Conservation (phyloP, 2,329 filamentous ascomycete species). For the Alternaria panax region DNA sequence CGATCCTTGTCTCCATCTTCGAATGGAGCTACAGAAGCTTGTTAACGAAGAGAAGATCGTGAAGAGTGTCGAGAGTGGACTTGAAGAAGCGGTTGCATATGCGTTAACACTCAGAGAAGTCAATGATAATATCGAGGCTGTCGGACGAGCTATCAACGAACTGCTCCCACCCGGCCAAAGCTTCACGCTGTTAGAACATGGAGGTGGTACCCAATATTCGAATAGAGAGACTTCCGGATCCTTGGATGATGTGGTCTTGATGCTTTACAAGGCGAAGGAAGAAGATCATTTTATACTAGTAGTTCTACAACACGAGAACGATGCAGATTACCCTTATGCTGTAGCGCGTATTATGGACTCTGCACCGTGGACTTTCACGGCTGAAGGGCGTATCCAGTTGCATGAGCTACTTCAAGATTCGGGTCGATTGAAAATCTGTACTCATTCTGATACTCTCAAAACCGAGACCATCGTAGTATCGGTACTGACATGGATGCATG, state of each 20-base stretch:
- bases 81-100: neutral
- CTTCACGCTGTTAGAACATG: neutral
- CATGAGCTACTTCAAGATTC: neutral
- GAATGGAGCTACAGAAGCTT: neutral
- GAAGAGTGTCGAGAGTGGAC: neutral
- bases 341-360: slow-evolving; percentile 6
- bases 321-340: neutral
- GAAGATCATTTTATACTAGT: neutral
- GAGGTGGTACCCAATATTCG: neutral
- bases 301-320: neutral
- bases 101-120: neutral
- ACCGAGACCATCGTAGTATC: neutral
- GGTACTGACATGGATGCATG: slow-evolving; percentile 5
- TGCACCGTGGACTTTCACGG: neutral
- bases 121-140: slow-evolving; percentile 1
- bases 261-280: neutral
- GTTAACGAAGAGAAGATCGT: neutral
- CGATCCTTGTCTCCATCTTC: slow-evolving; percentile 14
- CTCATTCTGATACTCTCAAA: neutral
- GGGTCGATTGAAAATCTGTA: neutral
- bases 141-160: slow-evolving; percentile 6
- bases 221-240: neutral
- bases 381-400: neutral
- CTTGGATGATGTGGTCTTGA: neutral
- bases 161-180: neutral